Conservation (phyloP, 1,284 basidiomycete species). For the Stygiomarasmius scandens region DNA sequence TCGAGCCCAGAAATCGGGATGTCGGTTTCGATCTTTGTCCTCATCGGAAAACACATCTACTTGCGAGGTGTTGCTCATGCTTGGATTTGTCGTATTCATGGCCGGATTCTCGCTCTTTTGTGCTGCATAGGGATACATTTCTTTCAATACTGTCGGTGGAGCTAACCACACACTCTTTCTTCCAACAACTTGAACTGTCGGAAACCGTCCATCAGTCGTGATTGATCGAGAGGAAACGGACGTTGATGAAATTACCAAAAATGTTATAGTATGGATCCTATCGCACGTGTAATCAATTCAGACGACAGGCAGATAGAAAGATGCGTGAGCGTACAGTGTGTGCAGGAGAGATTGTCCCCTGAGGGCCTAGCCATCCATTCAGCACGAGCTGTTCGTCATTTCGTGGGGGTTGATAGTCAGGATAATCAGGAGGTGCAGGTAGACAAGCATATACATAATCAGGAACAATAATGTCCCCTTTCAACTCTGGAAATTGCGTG, state of each 20-base stretch:
- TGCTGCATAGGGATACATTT: constrained; percentile 56
- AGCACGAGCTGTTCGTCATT: constrained; percentile 73
- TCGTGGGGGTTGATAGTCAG: constrained; percentile 64
- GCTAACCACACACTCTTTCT: constrained; percentile 93
- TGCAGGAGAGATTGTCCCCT: constrained; percentile 79
- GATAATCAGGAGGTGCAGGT: constrained; percentile 44
- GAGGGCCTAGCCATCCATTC: constrained; percentile 91
- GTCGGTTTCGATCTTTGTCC: constrained; percentile 22
- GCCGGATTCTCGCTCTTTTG: constrained; percentile 37
- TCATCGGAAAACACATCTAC: constrained; percentile 64
- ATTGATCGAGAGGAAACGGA: constrained; percentile 11
- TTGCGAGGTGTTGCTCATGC: constrained; percentile 67
- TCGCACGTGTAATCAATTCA: constrained; percentile 14
- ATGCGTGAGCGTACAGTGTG: constrained; percentile 76
- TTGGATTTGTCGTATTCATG: constrained; percentile 39
- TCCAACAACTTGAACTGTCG: constrained; percentile 84
- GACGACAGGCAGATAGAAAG: constrained; percentile 10
- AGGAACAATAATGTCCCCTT: constrained; percentile 76
- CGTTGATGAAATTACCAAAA: constrained; percentile 59
- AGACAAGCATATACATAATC: constrained; percentile 85
- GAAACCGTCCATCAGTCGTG: constrained; percentile 5
- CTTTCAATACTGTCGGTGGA: constrained; percentile 57
- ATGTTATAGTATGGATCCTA: constrained; percentile 95
- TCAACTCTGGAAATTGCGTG: constrained; percentile 80
- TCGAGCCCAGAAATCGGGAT: constrained; percentile 55